Evolutionary conservation across 352 stramenopile genomes (phyloP).

Genomic region (Globisporangium megalacanthum): DNA sequence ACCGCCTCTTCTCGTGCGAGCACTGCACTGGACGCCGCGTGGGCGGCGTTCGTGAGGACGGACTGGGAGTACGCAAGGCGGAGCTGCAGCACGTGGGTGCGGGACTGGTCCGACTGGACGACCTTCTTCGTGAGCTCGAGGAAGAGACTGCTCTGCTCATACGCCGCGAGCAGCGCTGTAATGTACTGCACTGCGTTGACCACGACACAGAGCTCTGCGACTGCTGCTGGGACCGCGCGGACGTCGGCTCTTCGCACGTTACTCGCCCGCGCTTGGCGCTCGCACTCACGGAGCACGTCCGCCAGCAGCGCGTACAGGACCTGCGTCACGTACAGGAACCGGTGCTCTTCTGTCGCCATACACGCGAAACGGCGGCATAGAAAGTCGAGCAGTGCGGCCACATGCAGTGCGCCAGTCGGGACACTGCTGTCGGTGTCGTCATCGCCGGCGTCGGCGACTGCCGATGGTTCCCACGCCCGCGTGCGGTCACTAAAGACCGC

Average conservation of each 20-base stretch:
- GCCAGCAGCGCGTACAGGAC: conserved; percentile 51
- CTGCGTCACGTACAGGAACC: conserved; percentile 75
- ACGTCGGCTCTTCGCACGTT: neutral
- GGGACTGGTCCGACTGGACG: conserved; percentile 44
- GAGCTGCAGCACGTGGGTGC: conserved; percentile 51
- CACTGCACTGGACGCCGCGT: conserved; percentile 44
- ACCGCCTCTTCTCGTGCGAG: conserved; percentile 62
- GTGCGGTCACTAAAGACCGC: conserved; percentile 1
- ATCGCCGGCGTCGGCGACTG: neutral
- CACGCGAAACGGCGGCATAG: conserved; percentile 55
- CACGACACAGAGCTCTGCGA: conserved; percentile 33
- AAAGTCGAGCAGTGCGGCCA: conserved; percentile 57
- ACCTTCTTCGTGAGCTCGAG: conserved; percentile 60
- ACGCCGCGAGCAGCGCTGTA: conserved; percentile 29
- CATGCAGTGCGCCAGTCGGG: conserved; percentile 25
- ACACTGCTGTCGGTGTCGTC: conserved; percentile 8
- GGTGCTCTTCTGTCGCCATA: conserved; percentile 59
- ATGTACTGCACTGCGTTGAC: conserved; percentile 48
- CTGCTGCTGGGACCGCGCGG: neutral
- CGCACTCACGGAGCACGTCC: conserved; percentile 17
- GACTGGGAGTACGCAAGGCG: conserved; percentile 52
- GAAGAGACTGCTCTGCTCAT: conserved; percentile 67
- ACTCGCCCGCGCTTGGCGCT: conserved; percentile 6
- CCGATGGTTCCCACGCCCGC: conserved; percentile 6
- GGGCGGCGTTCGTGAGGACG: conserved; percentile 35